Evolutionary conservation across 2,329 filamentous ascomycete genomes (phyloP).

Genomic region (Aspergillus sp.): DNA sequence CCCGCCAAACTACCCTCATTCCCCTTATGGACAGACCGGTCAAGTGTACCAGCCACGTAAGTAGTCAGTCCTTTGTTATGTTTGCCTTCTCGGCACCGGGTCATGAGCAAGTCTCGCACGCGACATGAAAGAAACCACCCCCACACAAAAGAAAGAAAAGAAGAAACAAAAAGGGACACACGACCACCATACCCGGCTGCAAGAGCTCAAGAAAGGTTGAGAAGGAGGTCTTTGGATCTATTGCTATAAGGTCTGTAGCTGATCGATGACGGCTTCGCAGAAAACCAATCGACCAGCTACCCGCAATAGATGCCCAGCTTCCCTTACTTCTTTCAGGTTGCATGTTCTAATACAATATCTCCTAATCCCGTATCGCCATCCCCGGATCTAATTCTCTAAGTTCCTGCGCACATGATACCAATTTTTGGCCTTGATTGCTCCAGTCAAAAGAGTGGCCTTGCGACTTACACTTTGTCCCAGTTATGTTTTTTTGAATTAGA

Average conservation of each 20-base stretch:
- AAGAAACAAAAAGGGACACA: conserved; percentile 10
- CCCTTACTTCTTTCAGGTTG: conserved; percentile 25
- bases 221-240: conserved; percentile 23
- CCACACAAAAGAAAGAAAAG: conserved; percentile 13
- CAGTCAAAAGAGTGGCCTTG: conserved; percentile 36
- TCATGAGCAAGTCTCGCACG: conserved; percentile 18
- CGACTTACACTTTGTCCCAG: conserved; percentile 27
- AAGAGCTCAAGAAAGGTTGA: conserved; percentile 13
- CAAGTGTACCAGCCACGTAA: conserved; percentile 55
- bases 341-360: conserved; percentile 39
- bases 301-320: conserved; percentile 38
- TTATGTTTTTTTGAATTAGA: conserved; percentile 29
- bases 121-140: conserved; percentile 14
- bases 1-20: conserved; percentile 52
- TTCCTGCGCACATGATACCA: conserved; percentile 40
- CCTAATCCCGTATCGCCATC: conserved; percentile 35
- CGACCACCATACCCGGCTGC: conserved; percentile 15
- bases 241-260: conserved; percentile 27
- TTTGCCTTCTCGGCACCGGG: conserved; percentile 26
- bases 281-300: conserved; percentile 40
- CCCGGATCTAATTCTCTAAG: conserved; percentile 35
- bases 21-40: conserved; percentile 52
- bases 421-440: conserved; percentile 34
- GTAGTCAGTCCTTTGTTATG: conserved; percentile 35
- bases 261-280: conserved; percentile 39